These are phyloP conservation scores for Cladosporium sp. DNA, from an alignment of 2,329 filamentous ascomycete genomes.

Conservation along the genomic window DNA sequence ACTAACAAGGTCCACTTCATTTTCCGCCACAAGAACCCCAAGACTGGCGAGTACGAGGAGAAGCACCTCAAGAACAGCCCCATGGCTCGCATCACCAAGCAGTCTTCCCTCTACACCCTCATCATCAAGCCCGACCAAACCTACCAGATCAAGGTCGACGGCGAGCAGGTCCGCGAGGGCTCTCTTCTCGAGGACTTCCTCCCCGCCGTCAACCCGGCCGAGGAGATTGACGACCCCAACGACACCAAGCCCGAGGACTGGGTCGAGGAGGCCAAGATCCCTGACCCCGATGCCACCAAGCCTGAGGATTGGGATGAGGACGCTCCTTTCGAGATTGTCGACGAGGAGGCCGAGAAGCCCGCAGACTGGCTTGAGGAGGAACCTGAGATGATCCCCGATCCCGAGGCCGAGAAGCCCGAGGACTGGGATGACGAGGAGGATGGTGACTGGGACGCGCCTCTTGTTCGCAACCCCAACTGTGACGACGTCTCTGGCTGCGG, in stretches of 20 bases:
- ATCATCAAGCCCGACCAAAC: slow-evolving; percentile 96
- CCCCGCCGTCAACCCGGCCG: slow-evolving; percentile 85
- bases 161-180: slow-evolving; percentile 80
- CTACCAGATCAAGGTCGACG: slow-evolving; percentile 87
- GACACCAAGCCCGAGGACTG: slow-evolving; percentile 93
- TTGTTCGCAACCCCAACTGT: slow-evolving; percentile 93
- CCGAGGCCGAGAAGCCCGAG: slow-evolving; percentile 93
- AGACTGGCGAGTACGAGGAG: slow-evolving; percentile 99
- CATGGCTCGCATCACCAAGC: slow-evolving; percentile 82
- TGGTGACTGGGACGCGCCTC: slow-evolving; percentile 91
- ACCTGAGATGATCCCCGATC: slow-evolving; percentile 76
- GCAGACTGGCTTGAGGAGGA: slow-evolving; percentile 96
- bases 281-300: slow-evolving; percentile 91
- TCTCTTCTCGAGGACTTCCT: slow-evolving; percentile 90
- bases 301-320: slow-evolving; percentile 99
- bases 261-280: slow-evolving; percentile 88
- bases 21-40: slow-evolving; percentile 99
- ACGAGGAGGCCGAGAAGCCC: slow-evolving; percentile 84
- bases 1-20: slow-evolving; percentile 99
- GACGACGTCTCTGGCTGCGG: slow-evolving; percentile 89
- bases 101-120: slow-evolving; percentile 90
- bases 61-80: slow-evolving; percentile 90
- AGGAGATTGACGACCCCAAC: slow-evolving; percentile 91
- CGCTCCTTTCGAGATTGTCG: slow-evolving; percentile 90
- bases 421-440: slow-evolving; percentile 99